Base-by-base conservation (phyloP, 805 yeast species). In the Blastobotrys terrestris region DNA sequence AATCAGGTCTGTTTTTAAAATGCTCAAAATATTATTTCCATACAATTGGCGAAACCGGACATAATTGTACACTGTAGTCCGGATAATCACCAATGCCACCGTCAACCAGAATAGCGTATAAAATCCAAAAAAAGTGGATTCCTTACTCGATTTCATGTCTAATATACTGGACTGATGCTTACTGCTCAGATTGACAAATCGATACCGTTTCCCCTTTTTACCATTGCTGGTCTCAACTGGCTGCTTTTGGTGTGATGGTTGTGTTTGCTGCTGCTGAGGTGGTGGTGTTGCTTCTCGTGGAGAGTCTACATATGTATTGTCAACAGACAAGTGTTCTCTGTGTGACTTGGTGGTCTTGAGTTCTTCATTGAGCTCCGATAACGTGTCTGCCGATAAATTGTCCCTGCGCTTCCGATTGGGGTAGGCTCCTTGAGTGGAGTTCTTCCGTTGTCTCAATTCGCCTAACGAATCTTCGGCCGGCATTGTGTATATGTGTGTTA, bases 91-190 rank as follows among this genome's bases (percentile, higher is more conserved):
- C 14, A 63, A 55, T 21, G 55, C 60, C 1, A 60, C 51, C 6
- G 60, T 55, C 15, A 65, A 59, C 72, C 72, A 69, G 54, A 67
- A 60, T 52, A 90, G 76, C 3, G 88, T 84, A 66, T 82, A 92
- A 55, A 94, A 77, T 1, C 98, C 98, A 59, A 79, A 81, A 65
- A 87, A 90, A 51, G 58, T 51, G 14, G 69, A 61, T 40, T 59
- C 40, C 31, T 52, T 44, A 60, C 67, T 62, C 31, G 62, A 59
- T 39, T 60, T 59, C 14, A 59, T 46, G 48, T 68, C 72, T 14
- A 68, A 55, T 20, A 67, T 60, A 20, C 65, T 60, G 14, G 57
- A 53, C 19, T 60, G 58, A 3, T 59, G 58, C 39, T 52, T 51
- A 21, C 53, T 49, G 26, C 63, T 57, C 41, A 64, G 45, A 26